A percentile compares a stretch with the other conserved stretches of the same genome.
Conservation (phyloP, 1,139 yeast species). For the Lodderomyces beijingensis region DNA sequence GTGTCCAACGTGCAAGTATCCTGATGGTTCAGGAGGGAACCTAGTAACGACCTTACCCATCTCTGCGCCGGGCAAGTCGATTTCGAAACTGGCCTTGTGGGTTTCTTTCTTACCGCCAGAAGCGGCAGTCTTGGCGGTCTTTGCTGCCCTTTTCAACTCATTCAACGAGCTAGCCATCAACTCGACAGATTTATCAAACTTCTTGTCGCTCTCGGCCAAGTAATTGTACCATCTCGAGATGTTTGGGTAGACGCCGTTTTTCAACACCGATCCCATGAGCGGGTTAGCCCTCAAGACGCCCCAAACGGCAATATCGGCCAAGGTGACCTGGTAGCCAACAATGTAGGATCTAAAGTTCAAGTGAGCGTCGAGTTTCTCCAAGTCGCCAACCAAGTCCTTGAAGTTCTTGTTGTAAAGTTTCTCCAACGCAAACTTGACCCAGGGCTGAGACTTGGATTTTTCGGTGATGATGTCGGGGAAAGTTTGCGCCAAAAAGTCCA, state of each 20-base stretch:
- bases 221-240: slow-evolving; percentile 91
- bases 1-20: slow-evolving; percentile 95
- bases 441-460: slow-evolving; percentile 40
- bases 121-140: slow-evolving; percentile 41
- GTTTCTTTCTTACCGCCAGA: slow-evolving; percentile 68
- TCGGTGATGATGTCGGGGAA: slow-evolving; percentile 37
- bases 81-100: slow-evolving; percentile 89
- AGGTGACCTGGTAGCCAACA: slow-evolving; percentile 59
- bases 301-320: slow-evolving; percentile 89
- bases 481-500: slow-evolving; percentile 42
- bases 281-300: slow-evolving; percentile 92
- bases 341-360: slow-evolving; percentile 81
- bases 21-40: slow-evolving; percentile 99
- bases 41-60: slow-evolving; percentile 95
- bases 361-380: slow-evolving; percentile 73
- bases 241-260: slow-evolving; percentile 77
- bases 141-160: slow-evolving; percentile 62
- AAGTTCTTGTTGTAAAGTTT: slow-evolving; percentile 80
- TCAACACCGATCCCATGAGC: slow-evolving; percentile 84
- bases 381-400: slow-evolving; percentile 69
- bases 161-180: slow-evolving; percentile 60
- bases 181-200: slow-evolving; percentile 70
- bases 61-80: slow-evolving; percentile 84
- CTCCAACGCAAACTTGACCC: slow-evolving; percentile 68
- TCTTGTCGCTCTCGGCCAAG: slow-evolving; percentile 66